phyloP scores from a whole-genome alignment of 495 filamentous ascomycete genomes.

The Xylaria acuta region DNA sequence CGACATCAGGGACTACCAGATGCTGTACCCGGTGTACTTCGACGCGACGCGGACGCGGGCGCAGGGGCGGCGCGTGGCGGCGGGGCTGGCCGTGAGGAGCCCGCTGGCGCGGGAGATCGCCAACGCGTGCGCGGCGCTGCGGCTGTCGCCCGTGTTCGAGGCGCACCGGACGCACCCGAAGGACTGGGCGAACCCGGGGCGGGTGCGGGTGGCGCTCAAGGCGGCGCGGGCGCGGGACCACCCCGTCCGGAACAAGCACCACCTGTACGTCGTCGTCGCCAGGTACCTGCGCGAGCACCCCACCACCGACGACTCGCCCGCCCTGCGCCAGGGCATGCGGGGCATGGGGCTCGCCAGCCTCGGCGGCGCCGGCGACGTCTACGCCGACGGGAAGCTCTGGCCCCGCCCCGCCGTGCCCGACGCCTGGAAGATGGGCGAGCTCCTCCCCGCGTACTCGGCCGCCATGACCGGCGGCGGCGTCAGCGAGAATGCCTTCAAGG shows the following conservation, averaged over 20 bases:
- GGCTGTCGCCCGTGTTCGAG: constrained; percentile 81
- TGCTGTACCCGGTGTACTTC: constrained; percentile 95
- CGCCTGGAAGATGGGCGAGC: constrained; percentile 87
- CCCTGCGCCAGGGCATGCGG: constrained; percentile 54
- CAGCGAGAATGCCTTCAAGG: constrained; percentile 93
- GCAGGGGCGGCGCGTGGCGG: constrained; percentile 78
- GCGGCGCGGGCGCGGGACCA: constrained; percentile 40
- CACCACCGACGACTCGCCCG: constrained; percentile 67
- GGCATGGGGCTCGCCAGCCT: constrained; percentile 68
- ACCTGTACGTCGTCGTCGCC: constrained; percentile 80
- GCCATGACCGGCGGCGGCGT: constrained; percentile 93
- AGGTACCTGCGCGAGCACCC: constrained; percentile 77
- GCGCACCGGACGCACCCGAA: constrained; percentile 91
- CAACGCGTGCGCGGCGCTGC: constrained; percentile 76
- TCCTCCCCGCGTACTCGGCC: constrained; percentile 85
- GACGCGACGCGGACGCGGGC: constrained; percentile 75
- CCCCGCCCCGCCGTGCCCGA: constrained; percentile 77
- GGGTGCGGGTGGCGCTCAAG: constrained; percentile 81
- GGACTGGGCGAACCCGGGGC: constrained; percentile 96
- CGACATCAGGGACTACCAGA: constrained; percentile 72
- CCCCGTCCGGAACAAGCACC: constrained; percentile 83
- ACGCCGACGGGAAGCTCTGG: constrained; percentile 55
- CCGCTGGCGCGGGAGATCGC: constrained; percentile 90
- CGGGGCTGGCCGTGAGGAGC: constrained; percentile 75
- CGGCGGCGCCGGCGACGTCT: constrained; percentile 57